A percentile compares a stretch with the other conserved stretches of the same genome.
Conservation (phyloP, 306 rosid genomes). For the Dryas alaskensis region DNA sequence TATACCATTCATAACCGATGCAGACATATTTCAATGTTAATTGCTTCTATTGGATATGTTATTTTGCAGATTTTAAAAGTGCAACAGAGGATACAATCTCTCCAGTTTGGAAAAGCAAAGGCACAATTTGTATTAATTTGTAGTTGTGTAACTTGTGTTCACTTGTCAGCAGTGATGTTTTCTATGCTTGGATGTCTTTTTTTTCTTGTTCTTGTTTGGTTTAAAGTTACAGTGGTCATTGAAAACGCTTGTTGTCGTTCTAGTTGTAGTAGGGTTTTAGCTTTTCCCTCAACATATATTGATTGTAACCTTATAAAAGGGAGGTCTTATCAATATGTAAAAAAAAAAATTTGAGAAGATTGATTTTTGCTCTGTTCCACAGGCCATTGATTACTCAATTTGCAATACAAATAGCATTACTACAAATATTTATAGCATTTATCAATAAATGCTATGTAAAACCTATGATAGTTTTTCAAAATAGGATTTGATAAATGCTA, state of each 20-base stretch:
- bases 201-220: conserved; percentile 11
- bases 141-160: neutral
- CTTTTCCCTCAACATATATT: neutral
- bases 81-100: conserved; percentile 75
- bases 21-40: neutral
- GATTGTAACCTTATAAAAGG: neutral
- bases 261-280: conserved; percentile 19
- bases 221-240: neutral
- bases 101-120: conserved; percentile 84
- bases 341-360: no score
- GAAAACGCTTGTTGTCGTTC: conserved; percentile 8
- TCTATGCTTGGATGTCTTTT: conserved; percentile 23
- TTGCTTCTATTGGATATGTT: conserved; percentile 12
- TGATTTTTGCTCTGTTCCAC: no score
- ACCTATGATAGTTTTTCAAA: neutral
- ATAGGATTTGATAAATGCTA: no score
- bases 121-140: conserved; percentile 37
- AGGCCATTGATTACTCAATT: no score
- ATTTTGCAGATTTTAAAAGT: conserved; percentile 66
- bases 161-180: neutral
- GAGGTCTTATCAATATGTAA: neutral
- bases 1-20: no score
- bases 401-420: no score
- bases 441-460: neutral
- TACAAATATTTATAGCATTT: no score